Evolutionary conservation across 2,329 filamentous ascomycete genomes (phyloP), one percentile per base, ranked within the genome.

Genomic region (Coniochaeta sp.): DNA sequence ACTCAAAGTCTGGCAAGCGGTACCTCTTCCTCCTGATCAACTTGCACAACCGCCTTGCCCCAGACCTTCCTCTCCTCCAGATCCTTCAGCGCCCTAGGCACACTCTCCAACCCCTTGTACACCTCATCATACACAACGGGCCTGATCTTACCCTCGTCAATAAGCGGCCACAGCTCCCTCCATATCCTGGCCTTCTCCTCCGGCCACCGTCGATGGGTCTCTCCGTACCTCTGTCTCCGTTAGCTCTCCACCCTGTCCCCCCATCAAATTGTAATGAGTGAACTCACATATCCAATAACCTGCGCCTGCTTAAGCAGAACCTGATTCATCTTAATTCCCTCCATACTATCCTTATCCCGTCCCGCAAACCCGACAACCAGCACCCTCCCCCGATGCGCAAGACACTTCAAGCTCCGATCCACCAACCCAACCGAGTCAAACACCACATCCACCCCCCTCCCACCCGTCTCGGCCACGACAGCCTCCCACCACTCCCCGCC

Each of bases 311-410:
- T 83, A 38, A 85, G 67, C 47, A 85, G 67, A 3, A 85, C 70
- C 28, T 79, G 72, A 63, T 85, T 85, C 75, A 82, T 80, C 33
- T 76, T 75, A 56, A 85, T 73, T 43, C 74, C 73, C 67, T 86
- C 83, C 72, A 86, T 79, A 8, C 77, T 70, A 0, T 81, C 80
- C 17, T 69, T 76, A 57, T 50, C 57, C 34, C 78, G 73, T 1
- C 79, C 84, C 6, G 82, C 83, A 67, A 87, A 87, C 0, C 84
- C 84, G 1, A 85, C 75, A 31, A 87, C 72, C 1, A 87, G 74
- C 19, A 87, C 70, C 34, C 78, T 72, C 0, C 83, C 84, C 38
- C 77, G 74, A 66, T 84, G 80, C 26, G 75, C 81, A 34, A 84
- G 69, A 64, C 81, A 84, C 61, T 78, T 78, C 31, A 87, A 67